Evolutionary conservation across 176 grass and related monocot species (phyloP).

Genomic region (Echinochloa phyllopogon): DNA sequence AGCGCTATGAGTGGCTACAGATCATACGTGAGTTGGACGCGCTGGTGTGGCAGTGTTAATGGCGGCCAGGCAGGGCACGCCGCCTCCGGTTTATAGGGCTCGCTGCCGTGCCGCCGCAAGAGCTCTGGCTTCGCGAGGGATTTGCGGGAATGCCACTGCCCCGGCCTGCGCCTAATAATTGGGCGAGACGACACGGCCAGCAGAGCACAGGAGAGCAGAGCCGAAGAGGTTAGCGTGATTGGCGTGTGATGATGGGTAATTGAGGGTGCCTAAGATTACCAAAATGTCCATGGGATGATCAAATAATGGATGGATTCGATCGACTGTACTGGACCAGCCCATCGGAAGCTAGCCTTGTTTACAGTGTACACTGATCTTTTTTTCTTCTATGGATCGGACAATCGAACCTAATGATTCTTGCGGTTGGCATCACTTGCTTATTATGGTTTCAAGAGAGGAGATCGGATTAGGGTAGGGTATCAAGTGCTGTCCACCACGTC

Average conservation of each 20-base stretch:
- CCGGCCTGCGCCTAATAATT: conserved; percentile 23
- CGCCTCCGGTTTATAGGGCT: conserved; percentile 17
- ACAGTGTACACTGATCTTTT: too few species aligned
- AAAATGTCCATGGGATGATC: background rate
- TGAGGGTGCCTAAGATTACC: background rate
- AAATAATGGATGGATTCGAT: too few species aligned
- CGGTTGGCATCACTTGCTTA: too few species aligned
- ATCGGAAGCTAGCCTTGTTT: too few species aligned
- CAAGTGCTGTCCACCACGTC: too few species aligned
- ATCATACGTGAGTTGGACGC: conserved; percentile 37
- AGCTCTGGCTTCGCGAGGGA: background rate
- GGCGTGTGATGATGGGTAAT: background rate
- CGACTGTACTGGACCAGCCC: too few species aligned
- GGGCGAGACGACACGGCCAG: conserved; percentile 31
- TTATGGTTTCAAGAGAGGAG: too few species aligned
- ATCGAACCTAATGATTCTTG: too few species aligned
- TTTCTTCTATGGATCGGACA: too few species aligned
- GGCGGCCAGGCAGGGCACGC: conserved; percentile 12
- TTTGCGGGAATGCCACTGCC: conserved; percentile 44
- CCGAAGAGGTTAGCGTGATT: conserved; percentile 3
- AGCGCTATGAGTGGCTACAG: conserved; percentile 20
- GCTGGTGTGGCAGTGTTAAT: conserved; percentile 28
- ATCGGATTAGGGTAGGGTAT: too few species aligned
- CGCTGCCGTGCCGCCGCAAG: conserved; percentile 15
- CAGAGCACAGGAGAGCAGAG: background rate